Evolutionary conservation across 75 land plant genomes (phyloP), one percentile per base, ranked within the genome.

Genomic region (Pinus taeda): DNA sequence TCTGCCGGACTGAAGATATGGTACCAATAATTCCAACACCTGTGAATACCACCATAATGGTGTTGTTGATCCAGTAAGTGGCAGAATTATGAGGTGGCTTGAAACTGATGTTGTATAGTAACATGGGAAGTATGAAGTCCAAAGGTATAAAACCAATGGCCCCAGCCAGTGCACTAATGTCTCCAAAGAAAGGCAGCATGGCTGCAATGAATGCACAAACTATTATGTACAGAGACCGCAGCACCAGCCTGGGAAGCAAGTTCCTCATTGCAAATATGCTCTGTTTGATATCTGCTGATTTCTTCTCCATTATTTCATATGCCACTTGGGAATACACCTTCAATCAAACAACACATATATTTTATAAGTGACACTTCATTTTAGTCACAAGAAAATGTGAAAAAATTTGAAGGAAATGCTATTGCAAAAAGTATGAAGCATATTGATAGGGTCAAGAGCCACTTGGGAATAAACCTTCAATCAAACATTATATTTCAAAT

Each of bases 261-360:
- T 96, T 95, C 74, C 98, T 83, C 76, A 78, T 73, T 1, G 98
- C 87, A 76, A 90, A 93, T 74, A 75, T 69, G 5, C 94, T 92
- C 75, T 84, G 83, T 3, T 73, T 87, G 26, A 79, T 87, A 78
- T 93, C 90, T 4, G 97, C 91, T 17, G 93, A 85, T 21, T 87
- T 77, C 78, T 84, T 84, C 65, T 96, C 98, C 85, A 96, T 86
- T n/a, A 96, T 86, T 73, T 96, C 97, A 73, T 82, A 96, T 2
- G 93, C 90, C 26, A 93, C 97, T 88, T 96, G 98, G n/a, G 97
- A 89, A n/a, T n/a, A n/a, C n/a, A n/a, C n/a, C n/a, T n/a, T n/a
- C n/a, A n/a, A n/a, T n/a, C n/a, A n/a, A n/a, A n/a, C n/a, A n/a
- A n/a, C n/a, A n/a, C n/a, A n/a, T n/a, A n/a, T n/a, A n/a, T n/a